These are phyloP conservation scores for Lunularia cruciata DNA, from an alignment of 225 moss, liverwort and hornwort genomes.

Conservation along the genomic window DNA sequence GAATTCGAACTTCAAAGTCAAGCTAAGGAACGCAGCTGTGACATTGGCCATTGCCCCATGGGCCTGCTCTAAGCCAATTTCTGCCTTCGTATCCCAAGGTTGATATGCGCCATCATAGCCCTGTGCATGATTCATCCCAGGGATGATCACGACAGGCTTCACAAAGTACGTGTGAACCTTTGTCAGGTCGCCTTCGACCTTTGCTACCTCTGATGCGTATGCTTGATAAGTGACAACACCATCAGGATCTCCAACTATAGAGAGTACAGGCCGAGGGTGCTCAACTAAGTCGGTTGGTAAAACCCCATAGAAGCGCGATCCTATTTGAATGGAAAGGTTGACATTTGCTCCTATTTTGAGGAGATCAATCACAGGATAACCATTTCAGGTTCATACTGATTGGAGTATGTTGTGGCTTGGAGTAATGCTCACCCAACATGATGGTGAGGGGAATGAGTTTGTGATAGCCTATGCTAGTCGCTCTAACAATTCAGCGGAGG, in stretches of 20 bases:
- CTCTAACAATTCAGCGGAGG: too few relatives aligned
- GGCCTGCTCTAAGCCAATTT: conserved; percentile 32
- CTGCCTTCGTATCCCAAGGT: conserved; percentile 46
- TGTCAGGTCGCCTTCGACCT: conserved; percentile 39
- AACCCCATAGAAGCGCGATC: too few relatives aligned
- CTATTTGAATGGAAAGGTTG: too few relatives aligned
- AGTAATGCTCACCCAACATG: too few relatives aligned
- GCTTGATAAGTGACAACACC: conserved; percentile 45
- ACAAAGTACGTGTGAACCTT: conserved; percentile 41
- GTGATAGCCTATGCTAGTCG: too few relatives aligned
- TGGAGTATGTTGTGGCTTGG: too few relatives aligned
- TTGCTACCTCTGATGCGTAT: conserved; percentile 33
- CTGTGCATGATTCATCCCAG: conserved; percentile 69
- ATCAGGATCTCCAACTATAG: conserved; percentile 52
- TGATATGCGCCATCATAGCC: conserved; percentile 34
- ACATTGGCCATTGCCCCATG: conserved; percentile 34
- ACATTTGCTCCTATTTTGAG: too few relatives aligned
- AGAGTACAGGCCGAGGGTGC: conserved; percentile 64
- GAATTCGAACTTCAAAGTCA: background rate
- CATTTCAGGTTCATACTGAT: too few relatives aligned
- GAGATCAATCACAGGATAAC: too few relatives aligned
- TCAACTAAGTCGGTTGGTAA: conserved; percentile 56
- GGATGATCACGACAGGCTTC: conserved; percentile 65
- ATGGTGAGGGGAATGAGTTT: too few relatives aligned
- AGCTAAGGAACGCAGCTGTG: conserved; percentile 50